These are phyloP conservation scores for Scolecobasidium constrictum DNA, from an alignment of 2,329 filamentous ascomycete species.

Conservation along the genomic window DNA sequence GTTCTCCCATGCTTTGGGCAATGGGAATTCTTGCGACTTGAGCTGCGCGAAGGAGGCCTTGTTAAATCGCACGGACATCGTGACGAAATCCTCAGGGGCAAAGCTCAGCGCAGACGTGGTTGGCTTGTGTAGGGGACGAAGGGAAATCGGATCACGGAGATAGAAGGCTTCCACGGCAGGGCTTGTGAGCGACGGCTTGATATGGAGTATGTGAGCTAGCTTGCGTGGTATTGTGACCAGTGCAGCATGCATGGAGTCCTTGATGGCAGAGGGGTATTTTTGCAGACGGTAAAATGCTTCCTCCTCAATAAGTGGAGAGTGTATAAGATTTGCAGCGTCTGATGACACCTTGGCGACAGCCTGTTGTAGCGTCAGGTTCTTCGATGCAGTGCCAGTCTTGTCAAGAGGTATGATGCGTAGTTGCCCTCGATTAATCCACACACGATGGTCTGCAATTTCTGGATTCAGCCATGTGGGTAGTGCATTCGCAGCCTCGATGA, in stretches of 20 bases:
- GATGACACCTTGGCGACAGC: constrained; percentile 52
- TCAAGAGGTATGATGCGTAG: constrained; percentile 57
- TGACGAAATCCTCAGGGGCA: constrained; percentile 67
- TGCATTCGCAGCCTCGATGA: constrained; percentile 84
- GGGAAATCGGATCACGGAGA: constrained; percentile 66
- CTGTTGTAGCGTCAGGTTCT: constrained; percentile 48
- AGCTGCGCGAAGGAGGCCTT: constrained; percentile 86
- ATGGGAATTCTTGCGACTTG: constrained; percentile 68
- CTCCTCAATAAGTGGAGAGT: constrained; percentile 65
- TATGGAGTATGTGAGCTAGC: constrained; percentile 67
- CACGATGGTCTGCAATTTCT: constrained; percentile 73
- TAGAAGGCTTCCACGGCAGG: constrained; percentile 88
- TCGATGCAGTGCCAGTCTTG: constrained; percentile 19
- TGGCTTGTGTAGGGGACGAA: constrained; percentile 53
- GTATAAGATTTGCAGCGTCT: constrained; percentile 49
- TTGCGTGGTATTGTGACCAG: constrained; percentile 67
- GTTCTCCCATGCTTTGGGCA: constrained; percentile 46
- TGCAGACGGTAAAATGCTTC: constrained; percentile 85
- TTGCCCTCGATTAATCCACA: constrained; percentile 76
- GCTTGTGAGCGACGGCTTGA: constrained; percentile 64
- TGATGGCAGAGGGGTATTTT: constrained; percentile 71
- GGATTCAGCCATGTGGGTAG: constrained; percentile 87
- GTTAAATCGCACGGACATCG: constrained; percentile 70
- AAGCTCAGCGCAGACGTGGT: constrained; percentile 46
- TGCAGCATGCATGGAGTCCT: constrained; percentile 64